phyloP scores from a whole-genome alignment of 768 basidiomycete species.

The Lenzites betulinus region DNA sequence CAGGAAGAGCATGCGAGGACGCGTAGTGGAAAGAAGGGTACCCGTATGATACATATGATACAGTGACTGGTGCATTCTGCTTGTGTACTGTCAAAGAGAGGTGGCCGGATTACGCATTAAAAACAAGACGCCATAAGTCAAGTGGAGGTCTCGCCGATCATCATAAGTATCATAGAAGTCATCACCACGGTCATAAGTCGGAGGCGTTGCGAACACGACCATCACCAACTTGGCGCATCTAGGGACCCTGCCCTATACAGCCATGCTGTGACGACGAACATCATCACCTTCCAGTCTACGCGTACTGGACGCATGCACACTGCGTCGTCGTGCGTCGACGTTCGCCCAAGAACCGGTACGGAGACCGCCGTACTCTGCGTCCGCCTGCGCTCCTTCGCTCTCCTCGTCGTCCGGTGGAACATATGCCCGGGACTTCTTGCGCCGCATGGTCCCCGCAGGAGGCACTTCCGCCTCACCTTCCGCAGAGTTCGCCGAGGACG shows the following conservation, averaged over 20 bases:
- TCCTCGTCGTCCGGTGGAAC: constrained; percentile 55
- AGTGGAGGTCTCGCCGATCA: constrained; percentile 18
- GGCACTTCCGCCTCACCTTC: constrained; percentile 11
- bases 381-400: constrained; percentile 71
- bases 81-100: neutral
- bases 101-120: constrained; percentile 13
- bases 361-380: constrained; percentile 56
- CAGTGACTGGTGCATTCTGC: constrained; percentile 1
- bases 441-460: constrained; percentile 37
- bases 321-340: constrained; percentile 56
- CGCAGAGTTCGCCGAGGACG: constrained; percentile 21
- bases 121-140: constrained; percentile 7
- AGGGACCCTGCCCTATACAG: constrained; percentile 40
- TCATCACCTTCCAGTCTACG: constrained; percentile 49
- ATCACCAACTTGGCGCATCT: constrained; percentile 12
- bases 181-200: constrained; percentile 20
- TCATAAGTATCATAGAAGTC: constrained; percentile 19
- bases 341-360: constrained; percentile 48
- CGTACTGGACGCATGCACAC: constrained; percentile 30
- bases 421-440: constrained; percentile 57
- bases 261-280: constrained; percentile 67
- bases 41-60: constrained; percentile 22
- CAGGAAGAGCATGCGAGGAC: constrained; percentile 1
- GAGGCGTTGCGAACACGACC: constrained; percentile 4
- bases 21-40: neutral